These are phyloP conservation scores for Gastrolobium bilobum DNA, from an alignment of 306 rosid genomes.

Conservation along the genomic window DNA sequence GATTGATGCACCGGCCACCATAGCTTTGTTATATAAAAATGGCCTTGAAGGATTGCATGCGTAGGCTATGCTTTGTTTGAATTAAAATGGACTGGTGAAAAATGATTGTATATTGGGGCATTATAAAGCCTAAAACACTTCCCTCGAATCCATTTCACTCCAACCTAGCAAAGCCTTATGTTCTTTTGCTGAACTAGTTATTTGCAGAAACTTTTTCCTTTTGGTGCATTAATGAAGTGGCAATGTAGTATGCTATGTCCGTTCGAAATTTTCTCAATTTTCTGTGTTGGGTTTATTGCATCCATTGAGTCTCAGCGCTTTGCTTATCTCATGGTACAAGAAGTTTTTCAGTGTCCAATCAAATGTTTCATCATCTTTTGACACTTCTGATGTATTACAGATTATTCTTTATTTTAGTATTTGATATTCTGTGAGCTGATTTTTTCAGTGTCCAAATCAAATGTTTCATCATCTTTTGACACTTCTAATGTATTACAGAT, in stretches of 20 bases:
- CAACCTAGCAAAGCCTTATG: neutral
- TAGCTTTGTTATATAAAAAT: neutral
- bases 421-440: neutral
- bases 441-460: neutral
- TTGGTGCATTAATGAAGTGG: constrained; percentile 4
- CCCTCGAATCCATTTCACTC: neutral
- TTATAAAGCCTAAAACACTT: neutral
- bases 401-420: neutral
- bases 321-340: constrained; percentile 1
- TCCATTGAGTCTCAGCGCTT: constrained; percentile 17
- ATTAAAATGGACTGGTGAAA: neutral
- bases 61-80: constrained; percentile 10
- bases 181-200: neutral
- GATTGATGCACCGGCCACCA: constrained; percentile 7
- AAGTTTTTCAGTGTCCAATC: neutral
- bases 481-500: neutral
- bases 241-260: constrained; percentile 17
- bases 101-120: neutral
- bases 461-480: constrained; percentile 4
- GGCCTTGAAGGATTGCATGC: neutral
- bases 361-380: constrained; percentile 5
- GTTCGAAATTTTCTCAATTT: neutral
- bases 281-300: constrained; percentile 7
- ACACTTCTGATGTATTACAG: neutral
- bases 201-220: neutral